Evolutionary conservation across 306 rosid genomes (phyloP), one percentile per base, ranked within the genome.

Genomic region (Fragaria nilgerrensis): DNA sequence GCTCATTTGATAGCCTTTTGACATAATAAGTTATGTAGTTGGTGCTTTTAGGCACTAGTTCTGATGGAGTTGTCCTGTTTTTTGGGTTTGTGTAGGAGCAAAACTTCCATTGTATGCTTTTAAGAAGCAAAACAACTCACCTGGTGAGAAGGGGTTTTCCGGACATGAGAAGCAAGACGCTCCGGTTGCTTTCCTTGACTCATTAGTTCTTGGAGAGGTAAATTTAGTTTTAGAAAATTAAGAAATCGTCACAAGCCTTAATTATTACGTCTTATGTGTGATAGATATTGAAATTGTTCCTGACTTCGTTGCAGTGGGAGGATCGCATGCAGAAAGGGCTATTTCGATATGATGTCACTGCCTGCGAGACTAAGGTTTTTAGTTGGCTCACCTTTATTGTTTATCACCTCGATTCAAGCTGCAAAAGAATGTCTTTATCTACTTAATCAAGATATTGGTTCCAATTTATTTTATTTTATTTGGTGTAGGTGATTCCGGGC

Each of bases 141-240:
- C 17, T 39, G 41, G 61, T 41, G 90, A 72, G 27, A 75, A 83
- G 86, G 86, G 58, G 55, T 50, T 78, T 74, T 56, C 62, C 1
- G 73, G 66, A 44, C n/a, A 71, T 61, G 89, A 78, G 75, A 77
- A 79, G 70, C 73, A 77, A 14, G 89, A 88, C 76, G 89, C 96
- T 23, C 94, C 96, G 5, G 84, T 96, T 68, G 86, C 90, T 16
- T 90, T 94, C 75, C 89, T 94, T 36, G 97, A 94, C 61, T 91
- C 98, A 0, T 97, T 94, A n/a, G 64, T 94, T 78, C 97, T 94
- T 37, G 96, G 98, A 27, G 91, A 89, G 97, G 98, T 95, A 81
- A 32, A 25, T 47, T 39, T 59, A 13, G 39, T 29, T 75, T 16
- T 43, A 16, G 80, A 68, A 68, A 49, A 68, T 78, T 72, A 61